phyloP scores from a whole-genome alignment of 306 rosid species.

The Dryas octopetala region DNA sequence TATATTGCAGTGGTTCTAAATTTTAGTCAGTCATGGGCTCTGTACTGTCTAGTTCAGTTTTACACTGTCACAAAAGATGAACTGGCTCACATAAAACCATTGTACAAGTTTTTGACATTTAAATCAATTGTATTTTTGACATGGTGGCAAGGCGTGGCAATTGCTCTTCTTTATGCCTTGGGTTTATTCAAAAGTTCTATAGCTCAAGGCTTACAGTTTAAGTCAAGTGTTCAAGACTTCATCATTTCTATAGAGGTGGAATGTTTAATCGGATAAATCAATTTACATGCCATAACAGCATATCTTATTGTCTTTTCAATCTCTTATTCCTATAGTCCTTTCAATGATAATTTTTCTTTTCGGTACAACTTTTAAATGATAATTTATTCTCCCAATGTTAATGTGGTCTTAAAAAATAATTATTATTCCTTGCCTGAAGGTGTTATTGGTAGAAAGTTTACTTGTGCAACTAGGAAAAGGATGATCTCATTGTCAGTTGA shows the following conservation, averaged over 20 bases:
- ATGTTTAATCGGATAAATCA: constrained; percentile 22
- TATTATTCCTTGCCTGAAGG: background rate
- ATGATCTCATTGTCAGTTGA: background rate
- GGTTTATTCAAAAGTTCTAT: constrained; percentile 91
- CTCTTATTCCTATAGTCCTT: background rate
- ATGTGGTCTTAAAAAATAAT: background rate
- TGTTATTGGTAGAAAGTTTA: background rate
- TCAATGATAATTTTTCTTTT: background rate
- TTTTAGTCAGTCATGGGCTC: constrained; percentile 98
- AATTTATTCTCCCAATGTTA: background rate
- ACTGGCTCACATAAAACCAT: constrained; percentile 87
- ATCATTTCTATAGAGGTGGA: constrained; percentile 96
- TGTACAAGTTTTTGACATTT: constrained; percentile 93
- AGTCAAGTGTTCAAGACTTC: constrained; percentile 98
- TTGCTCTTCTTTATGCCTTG: constrained; percentile 74
- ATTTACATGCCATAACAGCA: background rate
- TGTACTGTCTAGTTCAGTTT: constrained; percentile 97
- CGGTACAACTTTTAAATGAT: background rate
- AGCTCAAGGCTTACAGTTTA: constrained; percentile 86
- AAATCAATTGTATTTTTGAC: constrained; percentile 96
- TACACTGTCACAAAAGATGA: constrained; percentile 84
- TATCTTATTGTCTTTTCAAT: background rate
- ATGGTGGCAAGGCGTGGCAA: constrained; percentile 99
- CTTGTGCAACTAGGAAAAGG: background rate
- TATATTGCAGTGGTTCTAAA: constrained; percentile 92